phyloP scores from a whole-genome alignment of 768 basidiomycete genomes.

The Hygrophorus pudorinus region DNA sequence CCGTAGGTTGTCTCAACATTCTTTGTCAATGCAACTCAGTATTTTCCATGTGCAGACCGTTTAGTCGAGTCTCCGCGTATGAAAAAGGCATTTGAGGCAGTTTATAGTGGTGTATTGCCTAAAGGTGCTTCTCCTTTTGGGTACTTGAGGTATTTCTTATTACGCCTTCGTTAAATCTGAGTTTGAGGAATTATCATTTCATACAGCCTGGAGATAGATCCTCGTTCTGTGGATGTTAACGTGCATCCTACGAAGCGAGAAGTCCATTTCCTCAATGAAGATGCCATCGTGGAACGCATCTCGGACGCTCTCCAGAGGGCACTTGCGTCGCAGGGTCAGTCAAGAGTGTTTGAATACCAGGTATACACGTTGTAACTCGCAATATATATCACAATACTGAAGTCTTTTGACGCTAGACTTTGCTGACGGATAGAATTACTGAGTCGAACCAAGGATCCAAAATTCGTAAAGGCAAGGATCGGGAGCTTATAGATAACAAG shows the following conservation, averaged over 20 bases:
- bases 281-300: slow-evolving; percentile 69
- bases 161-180: background rate
- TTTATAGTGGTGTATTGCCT: slow-evolving; percentile 77
- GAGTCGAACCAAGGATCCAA: slow-evolving; percentile 21
- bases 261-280: slow-evolving; percentile 91
- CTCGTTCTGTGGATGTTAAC: slow-evolving; percentile 88
- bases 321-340: slow-evolving; percentile 54
- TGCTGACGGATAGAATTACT: slow-evolving; percentile 43
- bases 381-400: background rate
- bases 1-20: slow-evolving; percentile 62
- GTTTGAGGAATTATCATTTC: background rate
- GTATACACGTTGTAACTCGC: slow-evolving; percentile 20
- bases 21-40: background rate
- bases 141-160: slow-evolving; percentile 70
- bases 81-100: slow-evolving; percentile 77
- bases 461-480: slow-evolving; percentile 33
- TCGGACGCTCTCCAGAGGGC: slow-evolving; percentile 60
- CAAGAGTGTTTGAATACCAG: slow-evolving; percentile 68
- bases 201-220: slow-evolving; percentile 69
- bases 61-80: slow-evolving; percentile 83
- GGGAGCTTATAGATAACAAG: slow-evolving; percentile 17
- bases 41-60: slow-evolving; percentile 48
- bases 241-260: slow-evolving; percentile 98
- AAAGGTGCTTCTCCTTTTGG: slow-evolving; percentile 87
- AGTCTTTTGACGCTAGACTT: slow-evolving; percentile 31